A percentile compares a stretch with the other conserved stretches of the same genome.
Evolutionary conservation across 2,329 filamentous ascomycete genomes (phyloP).

Genomic region (Pseudopithomyces chartarum): DNA sequence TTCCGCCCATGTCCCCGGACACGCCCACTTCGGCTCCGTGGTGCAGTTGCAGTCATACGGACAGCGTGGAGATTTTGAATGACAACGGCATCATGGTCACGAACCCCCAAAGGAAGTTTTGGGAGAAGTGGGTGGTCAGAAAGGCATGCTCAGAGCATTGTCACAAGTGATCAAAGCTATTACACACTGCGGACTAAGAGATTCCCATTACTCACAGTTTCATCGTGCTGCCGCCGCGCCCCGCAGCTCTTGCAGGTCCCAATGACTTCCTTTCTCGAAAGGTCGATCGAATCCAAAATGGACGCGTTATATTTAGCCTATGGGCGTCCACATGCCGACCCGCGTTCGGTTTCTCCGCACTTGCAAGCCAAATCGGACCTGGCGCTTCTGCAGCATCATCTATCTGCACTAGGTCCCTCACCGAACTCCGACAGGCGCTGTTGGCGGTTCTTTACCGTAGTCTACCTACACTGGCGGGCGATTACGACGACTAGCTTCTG

Average conservation of each 20-base stretch:
- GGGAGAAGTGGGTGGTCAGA: slow-evolving; percentile 61
- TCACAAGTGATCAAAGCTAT: slow-evolving; percentile 34
- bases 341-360: neutral
- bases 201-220: neutral
- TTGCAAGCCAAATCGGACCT: neutral
- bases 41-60: slow-evolving; percentile 52
- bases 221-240: neutral
- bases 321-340: neutral
- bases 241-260: neutral
- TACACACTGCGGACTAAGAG: neutral
- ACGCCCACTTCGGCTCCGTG: slow-evolving; percentile 53
- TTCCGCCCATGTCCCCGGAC: slow-evolving; percentile 51
- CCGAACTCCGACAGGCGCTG: neutral
- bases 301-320: slow-evolving; percentile 1
- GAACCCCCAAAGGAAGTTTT: slow-evolving; percentile 57
- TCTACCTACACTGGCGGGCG: neutral
- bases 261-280: neutral
- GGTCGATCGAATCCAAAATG: neutral
- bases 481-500: neutral
- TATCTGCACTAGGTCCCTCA: neutral
- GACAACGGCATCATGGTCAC: slow-evolving; percentile 56
- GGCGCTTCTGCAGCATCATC: neutral
- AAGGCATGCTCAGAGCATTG: slow-evolving; percentile 50
- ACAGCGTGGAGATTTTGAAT: slow-evolving; percentile 51
- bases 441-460: neutral